These are phyloP conservation scores for Clarireedia homoeocarpa DNA, from an alignment of 2,329 filamentous ascomycete species.

Conservation along the genomic window DNA sequence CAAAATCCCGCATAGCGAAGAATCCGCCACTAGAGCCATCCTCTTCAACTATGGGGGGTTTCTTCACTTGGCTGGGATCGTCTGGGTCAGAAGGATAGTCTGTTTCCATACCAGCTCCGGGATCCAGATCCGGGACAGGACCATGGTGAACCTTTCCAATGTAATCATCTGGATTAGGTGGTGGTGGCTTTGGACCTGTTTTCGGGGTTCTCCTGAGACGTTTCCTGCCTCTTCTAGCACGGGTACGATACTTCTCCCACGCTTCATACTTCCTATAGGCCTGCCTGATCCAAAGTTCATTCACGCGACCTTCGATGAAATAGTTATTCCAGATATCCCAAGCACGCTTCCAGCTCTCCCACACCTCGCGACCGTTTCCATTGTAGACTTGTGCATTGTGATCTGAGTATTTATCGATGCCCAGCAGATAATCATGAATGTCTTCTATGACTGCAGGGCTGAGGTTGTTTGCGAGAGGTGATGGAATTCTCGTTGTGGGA, in stretches of 20 bases:
- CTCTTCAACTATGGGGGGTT: not conserved
- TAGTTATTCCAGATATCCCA: constrained; percentile 28
- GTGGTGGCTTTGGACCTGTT: not conserved
- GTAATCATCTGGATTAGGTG: not conserved
- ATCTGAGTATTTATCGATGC: not conserved
- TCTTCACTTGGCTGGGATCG: not conserved
- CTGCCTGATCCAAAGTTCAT: constrained; percentile 16
- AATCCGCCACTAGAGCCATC: constrained; percentile 17
- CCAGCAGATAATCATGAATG: constrained; percentile 5
- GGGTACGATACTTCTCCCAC: not conserved
- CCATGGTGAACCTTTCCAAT: not conserved
- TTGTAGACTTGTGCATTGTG: not conserved
- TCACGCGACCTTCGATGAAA: constrained; percentile 23
- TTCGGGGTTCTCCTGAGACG: not conserved
- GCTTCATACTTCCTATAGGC: constrained; percentile 12
- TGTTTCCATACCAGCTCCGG: not conserved
- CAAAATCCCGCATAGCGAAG: constrained; percentile 16
- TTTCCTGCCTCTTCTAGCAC: not conserved
- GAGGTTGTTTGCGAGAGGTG: constrained; percentile 18
- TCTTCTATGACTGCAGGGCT: constrained; percentile 12
- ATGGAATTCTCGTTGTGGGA: constrained; percentile 14
- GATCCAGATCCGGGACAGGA: not conserved
- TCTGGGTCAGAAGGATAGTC: not conserved
- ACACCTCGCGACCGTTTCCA: constrained; percentile 19
- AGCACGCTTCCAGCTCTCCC: constrained; percentile 26